Conservation (phyloP, 305 asterid species). For the Plantago coronopus region DNA sequence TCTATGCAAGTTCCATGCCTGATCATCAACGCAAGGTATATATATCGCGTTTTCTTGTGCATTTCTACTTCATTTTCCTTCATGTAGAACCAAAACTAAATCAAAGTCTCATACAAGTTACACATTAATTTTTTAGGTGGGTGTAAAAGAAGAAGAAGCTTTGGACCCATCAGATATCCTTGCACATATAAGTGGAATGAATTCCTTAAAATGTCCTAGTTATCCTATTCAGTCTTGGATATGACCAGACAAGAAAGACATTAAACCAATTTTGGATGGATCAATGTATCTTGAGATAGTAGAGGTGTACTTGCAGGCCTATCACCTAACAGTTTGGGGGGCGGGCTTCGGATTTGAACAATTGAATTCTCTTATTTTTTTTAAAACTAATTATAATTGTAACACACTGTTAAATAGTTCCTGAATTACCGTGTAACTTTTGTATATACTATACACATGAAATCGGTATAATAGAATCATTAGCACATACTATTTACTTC, state of each 20-base stretch:
- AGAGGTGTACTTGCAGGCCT: neutral
- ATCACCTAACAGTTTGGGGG: too few relatives aligned
- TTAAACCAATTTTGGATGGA: slow-evolving; percentile 9
- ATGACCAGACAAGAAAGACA: neutral
- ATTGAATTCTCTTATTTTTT: neutral
- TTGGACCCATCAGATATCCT: slow-evolving; percentile 14
- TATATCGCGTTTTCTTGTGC: too few relatives aligned
- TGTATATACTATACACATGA: slow-evolving; percentile 5
- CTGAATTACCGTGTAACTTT: slow-evolving; percentile 8
- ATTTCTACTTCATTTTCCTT: too few relatives aligned
- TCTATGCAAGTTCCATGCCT: slow-evolving; percentile 20
- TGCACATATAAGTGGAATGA: slow-evolving; percentile 17
- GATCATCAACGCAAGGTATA: slow-evolving; percentile 16
- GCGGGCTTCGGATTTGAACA: too few relatives aligned
- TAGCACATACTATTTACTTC: neutral
- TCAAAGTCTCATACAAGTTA: too few relatives aligned
- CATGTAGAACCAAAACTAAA: too few relatives aligned
- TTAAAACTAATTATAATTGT: neutral
- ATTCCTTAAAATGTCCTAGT: slow-evolving; percentile 16
- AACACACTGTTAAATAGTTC: neutral
- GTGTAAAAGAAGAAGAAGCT: slow-evolving; percentile 18
- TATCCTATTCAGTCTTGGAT: slow-evolving; percentile 19
- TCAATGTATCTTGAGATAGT: neutral
- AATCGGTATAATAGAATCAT: neutral
- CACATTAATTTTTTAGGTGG: slow-evolving; percentile 1